Base-by-base conservation (phyloP, 306 rosid genomes). In the Rosa chinensis region DNA sequence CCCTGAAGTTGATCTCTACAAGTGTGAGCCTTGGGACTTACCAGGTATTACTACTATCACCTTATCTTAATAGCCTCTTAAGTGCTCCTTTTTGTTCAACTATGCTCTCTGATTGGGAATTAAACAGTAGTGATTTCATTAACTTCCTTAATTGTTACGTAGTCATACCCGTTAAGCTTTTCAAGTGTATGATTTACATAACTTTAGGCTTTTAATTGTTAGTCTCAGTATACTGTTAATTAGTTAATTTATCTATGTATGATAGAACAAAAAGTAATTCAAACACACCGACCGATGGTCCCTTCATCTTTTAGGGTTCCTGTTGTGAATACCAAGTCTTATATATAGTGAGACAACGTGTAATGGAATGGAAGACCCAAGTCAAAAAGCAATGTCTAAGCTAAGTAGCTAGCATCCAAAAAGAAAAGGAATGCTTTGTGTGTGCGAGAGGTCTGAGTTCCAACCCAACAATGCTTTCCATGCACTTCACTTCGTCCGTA, bases 1-100 rank as follows among this genome's bases (percentile, higher is more conserved):
- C 79, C 89, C 97, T n/a, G 98, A 94, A 77, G 97, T 94, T 72
- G 98, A 94, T 89, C 97, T 94, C 72, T 94, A 94, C 84, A 94
- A 94, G 84, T 94, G 97, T 73, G 98, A 94, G 79, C 98, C 98
- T 0, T 94, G 98, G 98, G 97, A 92, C 78, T 86, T 94, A 79
- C 98, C 98, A 74, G 98, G 98, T 94, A 89, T 6, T 14, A 63
- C 21, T 35, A 4, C 16, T 18, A 0, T 10, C 18, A 52, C 47
- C 14, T 73, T 25, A 13, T 63, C n/a, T 63, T 63, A 21, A 21
- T 32, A 5, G 11, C 74, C 53, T 42, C 21, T 49, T 18, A 12
- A 66, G 21, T 43, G 25, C 69, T 66, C 79, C 83, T 79, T 79
- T 85, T 58, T 74, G 73, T 83, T 82, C 70, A 20, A 44, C 44